Evolutionary conservation across 257 asterid genomes (phyloP).

Genomic region (Fraxinus cuspidata): DNA sequence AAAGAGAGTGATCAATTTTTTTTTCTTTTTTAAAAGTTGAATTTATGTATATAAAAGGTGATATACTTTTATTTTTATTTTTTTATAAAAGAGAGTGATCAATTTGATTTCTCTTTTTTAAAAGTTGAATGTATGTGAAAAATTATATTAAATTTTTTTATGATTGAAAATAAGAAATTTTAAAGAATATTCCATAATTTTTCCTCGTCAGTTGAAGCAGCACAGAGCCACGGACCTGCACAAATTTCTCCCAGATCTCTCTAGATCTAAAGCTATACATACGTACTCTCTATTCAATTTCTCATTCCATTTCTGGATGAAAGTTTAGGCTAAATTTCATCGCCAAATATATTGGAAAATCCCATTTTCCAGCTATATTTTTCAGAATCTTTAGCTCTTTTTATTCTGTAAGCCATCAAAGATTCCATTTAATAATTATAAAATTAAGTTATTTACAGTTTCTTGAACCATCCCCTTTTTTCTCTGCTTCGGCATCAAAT

Average conservation of each 20-base stretch:
- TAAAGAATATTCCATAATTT: neutral
- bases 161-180: too few relatives aligned
- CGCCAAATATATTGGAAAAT: slow-evolving; percentile 26
- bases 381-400: slow-evolving; percentile 21
- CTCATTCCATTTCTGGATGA: slow-evolving; percentile 26
- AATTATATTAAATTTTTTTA: too few relatives aligned
- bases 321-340: slow-evolving; percentile 36
- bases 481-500: slow-evolving; percentile 11
- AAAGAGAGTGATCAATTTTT: too few relatives aligned
- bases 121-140: too few relatives aligned
- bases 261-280: slow-evolving; percentile 28
- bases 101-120: too few relatives aligned
- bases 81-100: too few relatives aligned
- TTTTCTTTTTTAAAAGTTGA: too few relatives aligned
- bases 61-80: too few relatives aligned
- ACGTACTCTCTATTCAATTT: slow-evolving; percentile 32
- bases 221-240: slow-evolving; percentile 15
- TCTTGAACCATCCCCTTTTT: slow-evolving; percentile 12
- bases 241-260: slow-evolving; percentile 16
- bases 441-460: slow-evolving; percentile 22
- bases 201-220: slow-evolving; percentile 29
- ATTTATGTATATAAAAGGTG: too few relatives aligned
- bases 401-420: slow-evolving; percentile 32
- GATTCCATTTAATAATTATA: slow-evolving; percentile 26
- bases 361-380: slow-evolving; percentile 36